A percentile compares a stretch with the other conserved stretches of the same genome.
phyloP scores from a whole-genome alignment of 2,329 filamentous ascomycete species.

The Elsinoe arachidis region DNA sequence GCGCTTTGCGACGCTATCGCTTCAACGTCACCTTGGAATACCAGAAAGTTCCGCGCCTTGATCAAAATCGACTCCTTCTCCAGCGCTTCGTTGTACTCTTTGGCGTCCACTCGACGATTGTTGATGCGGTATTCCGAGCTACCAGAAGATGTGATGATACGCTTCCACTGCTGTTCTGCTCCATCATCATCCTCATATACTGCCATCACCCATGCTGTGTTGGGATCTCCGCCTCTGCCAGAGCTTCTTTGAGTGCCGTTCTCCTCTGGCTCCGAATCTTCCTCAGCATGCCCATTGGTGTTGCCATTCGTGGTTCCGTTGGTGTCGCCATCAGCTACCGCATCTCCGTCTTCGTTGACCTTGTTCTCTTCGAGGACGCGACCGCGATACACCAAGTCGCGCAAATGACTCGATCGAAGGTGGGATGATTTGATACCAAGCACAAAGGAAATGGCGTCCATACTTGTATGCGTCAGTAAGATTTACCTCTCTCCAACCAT shows the following conservation, averaged over 20 bases:
- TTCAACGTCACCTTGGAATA: conserved; percentile 97
- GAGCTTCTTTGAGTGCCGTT: conserved; percentile 51
- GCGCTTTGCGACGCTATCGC: conserved; percentile 92
- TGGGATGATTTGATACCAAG: conserved; percentile 98
- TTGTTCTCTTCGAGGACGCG: conserved; percentile 86
- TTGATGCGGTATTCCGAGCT: conserved; percentile 97
- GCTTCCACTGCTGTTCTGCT: conserved; percentile 92
- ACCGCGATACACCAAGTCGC: conserved; percentile 92
- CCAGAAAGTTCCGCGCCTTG: conserved; percentile 94
- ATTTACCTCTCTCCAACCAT: not conserved
- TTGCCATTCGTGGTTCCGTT: conserved; percentile 32
- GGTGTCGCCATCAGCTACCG: conserved; percentile 34
- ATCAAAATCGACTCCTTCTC: conserved; percentile 95
- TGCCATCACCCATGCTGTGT: conserved; percentile 97
- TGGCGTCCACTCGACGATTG: conserved; percentile 75
- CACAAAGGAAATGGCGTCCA: conserved; percentile 99
- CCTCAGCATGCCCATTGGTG: conserved; percentile 45
- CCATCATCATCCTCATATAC: conserved; percentile 97
- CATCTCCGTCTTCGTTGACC: conserved; percentile 85
- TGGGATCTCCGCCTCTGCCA: conserved; percentile 64
- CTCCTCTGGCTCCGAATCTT: conserved; percentile 38
- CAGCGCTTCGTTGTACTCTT: conserved; percentile 86
- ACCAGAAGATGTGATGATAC: conserved; percentile 79
- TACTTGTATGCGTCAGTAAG: conserved; percentile 37
- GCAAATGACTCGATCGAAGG: conserved; percentile 83